Evolutionary conservation across 192 early-diverging fungal genomes (phyloP).

Genomic region (Cladochytrium replicatum): DNA sequence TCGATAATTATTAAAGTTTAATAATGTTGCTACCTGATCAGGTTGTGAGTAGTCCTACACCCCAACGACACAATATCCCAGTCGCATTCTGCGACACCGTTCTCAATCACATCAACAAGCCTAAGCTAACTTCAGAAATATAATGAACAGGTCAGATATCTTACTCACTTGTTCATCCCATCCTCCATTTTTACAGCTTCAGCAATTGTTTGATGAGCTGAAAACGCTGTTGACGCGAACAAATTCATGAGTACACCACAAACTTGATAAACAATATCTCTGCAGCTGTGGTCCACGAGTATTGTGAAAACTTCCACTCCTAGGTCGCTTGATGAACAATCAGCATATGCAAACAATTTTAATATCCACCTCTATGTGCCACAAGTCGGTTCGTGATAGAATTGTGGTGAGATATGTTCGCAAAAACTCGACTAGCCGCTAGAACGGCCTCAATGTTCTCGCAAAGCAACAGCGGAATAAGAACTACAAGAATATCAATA

Average conservation of each 20-base stretch:
- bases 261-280: constrained; percentile 19
- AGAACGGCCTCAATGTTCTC: constrained; percentile 28
- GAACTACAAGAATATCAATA: constrained; percentile 7
- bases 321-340: constrained; percentile 10
- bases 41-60: too few species aligned
- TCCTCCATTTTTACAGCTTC: not conserved
- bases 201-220: not conserved
- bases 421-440: constrained; percentile 26
- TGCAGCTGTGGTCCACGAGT: constrained; percentile 26
- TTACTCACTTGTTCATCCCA: constrained; percentile 9
- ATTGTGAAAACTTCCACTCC: constrained; percentile 30
- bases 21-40: too few species aligned
- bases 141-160: constrained; percentile 1
- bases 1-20: too few species aligned
- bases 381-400: not conserved
- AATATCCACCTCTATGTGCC: constrained; percentile 3
- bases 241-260: constrained; percentile 36
- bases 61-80: constrained; percentile 7
- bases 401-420: constrained; percentile 24
- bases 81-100: constrained; percentile 4
- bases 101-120: constrained; percentile 12
- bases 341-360: constrained; percentile 1
- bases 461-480: constrained; percentile 26
- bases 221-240: not conserved
- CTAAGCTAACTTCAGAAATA: constrained; percentile 2